Evolutionary conservation across 2,329 filamentous ascomycete genomes (phyloP).

Genomic region (Calonectria ilicicola): DNA sequence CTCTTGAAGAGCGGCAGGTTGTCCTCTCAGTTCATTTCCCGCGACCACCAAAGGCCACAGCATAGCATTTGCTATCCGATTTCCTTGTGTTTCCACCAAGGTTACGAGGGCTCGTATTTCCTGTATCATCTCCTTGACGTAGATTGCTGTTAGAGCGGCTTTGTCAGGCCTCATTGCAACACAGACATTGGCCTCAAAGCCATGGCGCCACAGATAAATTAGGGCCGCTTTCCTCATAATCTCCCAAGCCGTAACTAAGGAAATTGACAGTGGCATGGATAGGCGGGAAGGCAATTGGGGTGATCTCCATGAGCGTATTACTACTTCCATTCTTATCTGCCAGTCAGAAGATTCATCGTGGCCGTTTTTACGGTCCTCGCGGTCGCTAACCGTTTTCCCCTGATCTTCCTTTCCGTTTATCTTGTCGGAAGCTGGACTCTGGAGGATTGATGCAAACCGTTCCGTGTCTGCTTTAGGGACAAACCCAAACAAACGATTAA

Average conservation of each 20-base stretch:
- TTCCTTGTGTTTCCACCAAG: not conserved
- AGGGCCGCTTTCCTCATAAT: not conserved
- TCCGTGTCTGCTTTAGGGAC: not conserved
- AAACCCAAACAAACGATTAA: not conserved
- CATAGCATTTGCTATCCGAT: not conserved
- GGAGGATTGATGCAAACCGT: not conserved
- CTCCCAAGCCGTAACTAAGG: not conserved
- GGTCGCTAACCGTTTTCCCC: not conserved
- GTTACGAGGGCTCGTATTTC: not conserved
- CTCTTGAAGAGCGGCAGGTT: not conserved
- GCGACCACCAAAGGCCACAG: not conserved
- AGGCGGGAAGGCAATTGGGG: not conserved
- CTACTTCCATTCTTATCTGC: not conserved
- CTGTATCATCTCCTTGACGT: not conserved
- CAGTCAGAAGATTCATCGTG: not conserved
- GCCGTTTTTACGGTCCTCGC: too few species aligned
- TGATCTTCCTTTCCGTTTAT: not conserved
- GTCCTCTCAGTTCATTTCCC: not conserved
- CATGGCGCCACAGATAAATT: not conserved
- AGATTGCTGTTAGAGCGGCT: not conserved
- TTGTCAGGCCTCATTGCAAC: not conserved
- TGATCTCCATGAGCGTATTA: not conserved
- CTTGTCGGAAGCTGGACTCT: not conserved
- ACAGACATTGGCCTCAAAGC: not conserved
- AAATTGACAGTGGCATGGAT: not conserved